A percentile compares a stretch with the other conserved stretches of the same genome.
Evolutionary conservation across 2,329 filamentous ascomycete genomes (phyloP).

Genomic region (Pleomassaria siparia): DNA sequence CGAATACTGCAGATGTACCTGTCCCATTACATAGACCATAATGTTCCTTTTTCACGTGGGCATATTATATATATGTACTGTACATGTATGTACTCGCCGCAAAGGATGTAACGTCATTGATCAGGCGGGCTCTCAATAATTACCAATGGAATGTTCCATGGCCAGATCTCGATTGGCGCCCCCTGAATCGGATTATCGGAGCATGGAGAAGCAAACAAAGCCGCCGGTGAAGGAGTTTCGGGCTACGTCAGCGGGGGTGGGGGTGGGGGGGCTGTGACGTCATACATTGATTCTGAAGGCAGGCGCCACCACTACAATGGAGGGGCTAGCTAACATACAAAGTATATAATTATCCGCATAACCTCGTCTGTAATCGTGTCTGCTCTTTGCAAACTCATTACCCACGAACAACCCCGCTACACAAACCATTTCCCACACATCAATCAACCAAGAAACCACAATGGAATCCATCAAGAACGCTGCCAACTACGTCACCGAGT

Average conservation of each 20-base stretch:
- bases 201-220: neutral
- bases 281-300: too few relatives aligned
- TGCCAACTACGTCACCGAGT: constrained; percentile 1
- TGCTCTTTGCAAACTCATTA: neutral
- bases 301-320: too few relatives aligned
- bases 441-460: constrained; percentile 1
- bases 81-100: too few relatives aligned
- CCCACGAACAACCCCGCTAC: neutral
- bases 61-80: neutral
- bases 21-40: neutral
- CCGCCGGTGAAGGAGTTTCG: neutral
- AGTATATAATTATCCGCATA: too few relatives aligned
- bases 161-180: neutral
- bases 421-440: neutral
- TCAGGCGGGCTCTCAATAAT: neutral
- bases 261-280: too few relatives aligned
- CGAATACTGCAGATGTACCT: neutral
- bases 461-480: constrained; percentile 2
- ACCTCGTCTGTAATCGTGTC: neutral
- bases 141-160: neutral
- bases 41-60: neutral
- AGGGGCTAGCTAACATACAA: too few relatives aligned
- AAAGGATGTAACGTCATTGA: neutral
- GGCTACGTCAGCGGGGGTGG: neutral
- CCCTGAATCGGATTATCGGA: neutral